phyloP scores from a whole-genome alignment of 2,329 filamentous ascomycete species.

The Neopestalotiopsis clavispora region DNA sequence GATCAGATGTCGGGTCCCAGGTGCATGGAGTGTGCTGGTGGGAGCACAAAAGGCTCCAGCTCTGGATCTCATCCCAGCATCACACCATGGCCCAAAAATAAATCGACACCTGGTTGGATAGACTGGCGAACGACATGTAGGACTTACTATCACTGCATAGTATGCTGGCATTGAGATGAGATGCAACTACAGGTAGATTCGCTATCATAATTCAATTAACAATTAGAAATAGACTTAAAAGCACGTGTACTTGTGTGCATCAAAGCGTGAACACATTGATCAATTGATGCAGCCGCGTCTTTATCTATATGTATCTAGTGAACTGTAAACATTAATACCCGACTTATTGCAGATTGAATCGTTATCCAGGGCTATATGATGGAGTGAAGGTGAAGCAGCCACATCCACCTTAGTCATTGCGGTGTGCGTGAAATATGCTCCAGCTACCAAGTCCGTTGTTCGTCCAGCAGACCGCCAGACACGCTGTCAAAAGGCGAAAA shows the following conservation, averaged over 20 bases:
- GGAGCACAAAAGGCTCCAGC: neutral
- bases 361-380: neutral
- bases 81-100: neutral
- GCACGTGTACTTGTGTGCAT: neutral
- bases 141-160: conserved; percentile 3
- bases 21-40: neutral
- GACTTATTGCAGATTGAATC: neutral
- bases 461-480: neutral
- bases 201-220: neutral
- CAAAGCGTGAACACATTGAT: neutral
- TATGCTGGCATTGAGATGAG: neutral
- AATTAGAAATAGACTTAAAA: neutral
- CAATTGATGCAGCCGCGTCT: neutral
- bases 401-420: neutral
- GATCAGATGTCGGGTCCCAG: neutral
- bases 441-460: neutral
- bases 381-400: too few species aligned
- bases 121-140: neutral
- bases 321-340: neutral
- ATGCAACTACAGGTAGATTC: neutral
- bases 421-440: neutral
- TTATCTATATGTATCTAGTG: neutral
- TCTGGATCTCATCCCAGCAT: neutral
- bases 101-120: neutral
- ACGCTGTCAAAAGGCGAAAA: neutral